Percentiles rank a stretch among this genome's conserved stretches.
Evolutionary conservation across 768 basidiomycete genomes (phyloP).

Genomic region (Rhizopogon sp.): DNA sequence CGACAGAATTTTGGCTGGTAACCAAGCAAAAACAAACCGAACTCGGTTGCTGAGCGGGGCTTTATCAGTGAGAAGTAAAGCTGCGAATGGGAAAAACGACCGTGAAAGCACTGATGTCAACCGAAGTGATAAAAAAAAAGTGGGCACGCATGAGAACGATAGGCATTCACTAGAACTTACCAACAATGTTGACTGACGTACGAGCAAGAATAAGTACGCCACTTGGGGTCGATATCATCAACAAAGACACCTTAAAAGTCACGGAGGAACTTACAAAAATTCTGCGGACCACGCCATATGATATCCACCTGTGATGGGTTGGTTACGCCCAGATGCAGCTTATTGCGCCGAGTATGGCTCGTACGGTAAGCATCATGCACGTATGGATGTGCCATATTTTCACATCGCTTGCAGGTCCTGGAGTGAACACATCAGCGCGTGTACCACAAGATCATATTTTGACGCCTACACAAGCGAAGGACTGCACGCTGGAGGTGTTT

Average conservation of each 20-base stretch:
- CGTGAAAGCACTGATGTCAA: background rate
- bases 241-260: background rate
- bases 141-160: background rate
- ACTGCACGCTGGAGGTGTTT: constrained; percentile 49
- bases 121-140: background rate
- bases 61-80: background rate
- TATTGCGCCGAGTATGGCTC: constrained; percentile 58
- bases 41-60: no score
- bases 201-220: constrained; percentile 32
- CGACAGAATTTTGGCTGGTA: no score
- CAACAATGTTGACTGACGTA: constrained; percentile 45
- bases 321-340: constrained; percentile 49
- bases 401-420: constrained; percentile 37
- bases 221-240: constrained; percentile 16
- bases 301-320: constrained; percentile 25
- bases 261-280: constrained; percentile 22
- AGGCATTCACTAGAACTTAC: constrained; percentile 5
- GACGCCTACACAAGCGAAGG: constrained; percentile 30
- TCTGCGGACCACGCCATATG: constrained; percentile 33
- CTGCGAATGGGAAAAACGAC: no score
- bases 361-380: constrained; percentile 29
- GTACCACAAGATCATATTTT: constrained; percentile 45
- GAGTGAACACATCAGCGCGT: constrained; percentile 41
- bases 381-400: background rate
- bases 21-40: no score